phyloP scores from a whole-genome alignment of 306 rosid species.

The Astragalus glycyphyllos region DNA sequence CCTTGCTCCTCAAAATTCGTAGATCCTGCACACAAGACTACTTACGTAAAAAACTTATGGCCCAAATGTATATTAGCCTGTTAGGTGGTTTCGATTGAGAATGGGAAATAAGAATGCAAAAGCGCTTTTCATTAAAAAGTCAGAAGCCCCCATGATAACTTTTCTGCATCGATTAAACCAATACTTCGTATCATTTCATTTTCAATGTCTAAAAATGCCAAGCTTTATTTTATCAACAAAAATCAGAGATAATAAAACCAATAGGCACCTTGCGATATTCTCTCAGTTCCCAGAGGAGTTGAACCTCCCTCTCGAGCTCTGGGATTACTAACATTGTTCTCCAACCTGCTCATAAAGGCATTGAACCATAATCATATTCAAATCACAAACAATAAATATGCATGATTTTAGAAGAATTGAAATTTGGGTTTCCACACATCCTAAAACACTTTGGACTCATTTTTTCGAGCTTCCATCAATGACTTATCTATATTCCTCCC shows the following conservation, averaged over 20 bases:
- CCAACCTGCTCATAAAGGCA: slow-evolving; percentile 73
- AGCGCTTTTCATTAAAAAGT: slow-evolving; percentile 15
- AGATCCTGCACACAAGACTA: slow-evolving; percentile 65
- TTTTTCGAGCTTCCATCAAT: slow-evolving; percentile 13
- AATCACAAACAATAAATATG: slow-evolving; percentile 1
- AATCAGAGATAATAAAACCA: not conserved
- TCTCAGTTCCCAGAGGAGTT: slow-evolving; percentile 78
- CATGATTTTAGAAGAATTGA: slow-evolving; percentile 5
- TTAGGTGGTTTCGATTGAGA: slow-evolving; percentile 3
- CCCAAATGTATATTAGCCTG: slow-evolving; percentile 10
- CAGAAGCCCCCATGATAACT: not conserved
- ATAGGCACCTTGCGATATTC: slow-evolving; percentile 79
- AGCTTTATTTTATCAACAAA: slow-evolving; percentile 1
- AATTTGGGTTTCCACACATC: slow-evolving; percentile 1
- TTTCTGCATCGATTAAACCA: slow-evolving; percentile 13
- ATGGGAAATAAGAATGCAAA: slow-evolving; percentile 27
- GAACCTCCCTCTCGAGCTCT: slow-evolving; percentile 92
- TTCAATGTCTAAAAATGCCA: not conserved
- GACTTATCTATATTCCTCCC: not conserved
- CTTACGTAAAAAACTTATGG: slow-evolving; percentile 23
- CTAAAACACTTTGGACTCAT: slow-evolving; percentile 6
- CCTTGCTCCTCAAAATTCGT: slow-evolving; percentile 70
- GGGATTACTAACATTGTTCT: slow-evolving; percentile 99
- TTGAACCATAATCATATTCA: slow-evolving; percentile 28
- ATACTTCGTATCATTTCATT: not conserved